Base-by-base conservation (phyloP, 2,329 filamentous ascomycete species). In the Karstenula rhodostoma region DNA sequence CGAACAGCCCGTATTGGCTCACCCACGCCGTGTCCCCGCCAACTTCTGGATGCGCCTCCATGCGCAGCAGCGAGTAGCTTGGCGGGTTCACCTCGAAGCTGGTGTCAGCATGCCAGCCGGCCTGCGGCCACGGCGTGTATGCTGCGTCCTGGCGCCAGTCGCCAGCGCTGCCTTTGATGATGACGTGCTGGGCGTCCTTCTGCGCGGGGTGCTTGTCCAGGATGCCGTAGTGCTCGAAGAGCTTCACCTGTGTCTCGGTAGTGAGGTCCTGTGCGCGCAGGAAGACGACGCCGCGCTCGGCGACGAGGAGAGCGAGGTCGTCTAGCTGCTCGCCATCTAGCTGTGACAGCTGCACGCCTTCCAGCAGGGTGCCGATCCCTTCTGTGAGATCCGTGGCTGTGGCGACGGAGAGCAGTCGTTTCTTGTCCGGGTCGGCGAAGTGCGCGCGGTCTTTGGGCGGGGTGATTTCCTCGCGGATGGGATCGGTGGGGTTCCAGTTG, bases 381-480 rank as follows among this genome's bases (percentile, higher is more conserved):
- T 46, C 40, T 12, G 53, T 56, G 13, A 56, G 29, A 25, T 56
- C 53, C 3, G 37, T 56, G 27, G 37, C 27, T 35, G 23, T 62
- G 15, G 62, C 59, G 3, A 58, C 53, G 0, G 56, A 59, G 22
- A 64, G 33, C 6, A 79, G 65, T 0, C 68, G 63, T 29, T 70
- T 71, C 52, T 79, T 79, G 37, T 73, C 66, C 0, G 73, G 73
- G 59, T 79, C 76, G 3, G 89, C 89, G 70, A 75, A 78, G 25
- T 62, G 64, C 2, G 72, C 76, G 10, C 75, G 63, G 55, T 78
- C 75, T 49, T 56, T 56, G 1, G 53, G 53, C 5, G 53, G 53
- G 4, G 40, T 47, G 22, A 54, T 43, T 32, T 54, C 47, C 49
- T 49, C 33, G 35, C 52, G 52, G 42, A 55, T 13, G 17, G 52